Evolutionary conservation across 108 stramenopile genomes (phyloP).

Genomic region (Hondaea fermentalgiana): DNA sequence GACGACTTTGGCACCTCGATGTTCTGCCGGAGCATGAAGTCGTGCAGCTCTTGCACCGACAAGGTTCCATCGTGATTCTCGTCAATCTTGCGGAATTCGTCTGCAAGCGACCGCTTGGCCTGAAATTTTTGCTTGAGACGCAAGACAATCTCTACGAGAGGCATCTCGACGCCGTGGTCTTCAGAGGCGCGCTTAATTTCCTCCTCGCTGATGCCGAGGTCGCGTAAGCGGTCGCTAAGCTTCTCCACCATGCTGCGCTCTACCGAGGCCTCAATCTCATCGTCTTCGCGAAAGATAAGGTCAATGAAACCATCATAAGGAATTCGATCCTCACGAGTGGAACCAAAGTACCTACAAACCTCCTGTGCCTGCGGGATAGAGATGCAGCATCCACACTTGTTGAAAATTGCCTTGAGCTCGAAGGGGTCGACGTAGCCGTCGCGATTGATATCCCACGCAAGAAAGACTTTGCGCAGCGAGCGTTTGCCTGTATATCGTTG

Average conservation of each 20-base stretch:
- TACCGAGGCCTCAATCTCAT: not conserved
- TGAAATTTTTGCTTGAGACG: not conserved
- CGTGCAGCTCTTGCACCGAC: not conserved
- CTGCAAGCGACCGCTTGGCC: not conserved
- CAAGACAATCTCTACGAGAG: not conserved
- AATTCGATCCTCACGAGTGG: not conserved
- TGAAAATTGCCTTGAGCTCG: not conserved
- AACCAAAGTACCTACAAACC: not conserved
- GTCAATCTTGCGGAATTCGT: conserved; percentile 6
- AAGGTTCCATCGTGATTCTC: not conserved
- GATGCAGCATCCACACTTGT: not conserved
- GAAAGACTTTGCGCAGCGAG: not conserved
- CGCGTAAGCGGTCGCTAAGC: not conserved
- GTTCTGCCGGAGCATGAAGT: not conserved
- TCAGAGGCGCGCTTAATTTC: not conserved
- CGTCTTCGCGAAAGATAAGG: not conserved
- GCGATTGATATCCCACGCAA: not conserved
- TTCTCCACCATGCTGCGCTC: not conserved
- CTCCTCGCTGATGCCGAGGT: conserved; percentile 5
- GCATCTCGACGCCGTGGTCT: not conserved
- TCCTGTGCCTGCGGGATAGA: not conserved
- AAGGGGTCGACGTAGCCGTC: conserved; percentile 3
- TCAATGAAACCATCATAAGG: not conserved
- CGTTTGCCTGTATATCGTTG: conserved; percentile 5
- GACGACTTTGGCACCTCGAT: not conserved